Evolutionary conservation across 352 stramenopile species (phyloP).

Genomic region (Phytophthora vignae): DNA sequence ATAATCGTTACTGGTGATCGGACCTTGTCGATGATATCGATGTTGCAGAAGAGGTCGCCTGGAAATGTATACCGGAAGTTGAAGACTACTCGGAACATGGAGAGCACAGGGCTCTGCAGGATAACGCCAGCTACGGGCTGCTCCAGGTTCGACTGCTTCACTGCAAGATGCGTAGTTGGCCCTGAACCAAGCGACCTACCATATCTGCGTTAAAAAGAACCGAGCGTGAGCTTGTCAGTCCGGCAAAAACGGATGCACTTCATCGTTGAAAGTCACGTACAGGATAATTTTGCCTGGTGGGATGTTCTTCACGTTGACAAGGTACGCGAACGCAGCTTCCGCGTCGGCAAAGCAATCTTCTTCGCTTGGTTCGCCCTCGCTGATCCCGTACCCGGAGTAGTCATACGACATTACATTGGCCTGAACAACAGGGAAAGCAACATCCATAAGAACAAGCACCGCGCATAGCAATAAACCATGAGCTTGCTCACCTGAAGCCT

Average conservation of each 20-base stretch:
- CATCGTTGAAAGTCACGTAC: slow-evolving; percentile 60
- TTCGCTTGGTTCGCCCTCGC: slow-evolving; percentile 92
- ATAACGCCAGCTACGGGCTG: slow-evolving; percentile 96
- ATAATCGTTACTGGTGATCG: slow-evolving; percentile 97
- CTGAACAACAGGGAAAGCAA: slow-evolving; percentile 29
- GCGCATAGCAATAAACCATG: background rate
- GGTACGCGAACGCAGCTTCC: slow-evolving; percentile 96
- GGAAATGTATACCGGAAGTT: slow-evolving; percentile 98
- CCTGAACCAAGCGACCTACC: slow-evolving; percentile 93
- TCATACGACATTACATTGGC: slow-evolving; percentile 93
- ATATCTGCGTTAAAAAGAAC: slow-evolving; percentile 58
- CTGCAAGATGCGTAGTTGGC: slow-evolving; percentile 96
- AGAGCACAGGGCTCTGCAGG: slow-evolving; percentile 96
- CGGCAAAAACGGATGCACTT: background rate
- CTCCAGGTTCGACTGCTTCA: slow-evolving; percentile 91
- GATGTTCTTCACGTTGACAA: slow-evolving; percentile 93
- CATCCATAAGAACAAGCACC: slow-evolving; percentile 5
- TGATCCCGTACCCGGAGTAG: slow-evolving; percentile 98
- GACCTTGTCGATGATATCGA: slow-evolving; percentile 93
- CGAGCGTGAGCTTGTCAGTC: slow-evolving; percentile 6
- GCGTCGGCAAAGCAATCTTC: slow-evolving; percentile 96
- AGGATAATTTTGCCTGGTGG: slow-evolving; percentile 95
- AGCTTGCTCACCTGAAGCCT: slow-evolving; percentile 61
- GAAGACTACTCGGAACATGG: slow-evolving; percentile 98
- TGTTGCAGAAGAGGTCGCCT: slow-evolving; percentile 98